Evolutionary conservation across 73 alveolate genomes (phyloP), one percentile per base, ranked within the genome.

Genomic region (Paramecium biaurelia): DNA sequence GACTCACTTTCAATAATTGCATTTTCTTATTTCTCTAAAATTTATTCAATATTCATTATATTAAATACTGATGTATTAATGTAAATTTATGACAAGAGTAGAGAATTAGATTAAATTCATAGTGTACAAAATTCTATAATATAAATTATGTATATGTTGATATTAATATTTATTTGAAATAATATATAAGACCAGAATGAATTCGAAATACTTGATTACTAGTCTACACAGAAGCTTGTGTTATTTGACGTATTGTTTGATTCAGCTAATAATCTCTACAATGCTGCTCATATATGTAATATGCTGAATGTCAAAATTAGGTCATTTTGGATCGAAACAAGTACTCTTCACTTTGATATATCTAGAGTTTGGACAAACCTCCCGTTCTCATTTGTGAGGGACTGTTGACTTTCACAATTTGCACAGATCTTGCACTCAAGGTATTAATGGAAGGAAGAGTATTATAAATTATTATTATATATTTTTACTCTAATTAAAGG

Each of bases 401-500:
- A 26, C 45, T 63, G 21, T 63, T 63, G 47, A 24, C 84, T 5
- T 63, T 24, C 26, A 32, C 43, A 26, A 63, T 63, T 24, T 63
- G 84, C 43, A 24, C 45, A 26, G 84, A 63, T 32, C 23, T 63
- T 1, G 49, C 26, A 24, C 26, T 63, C 12, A 63, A 63, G 12
- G 84, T 32, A 63, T 30, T 63, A 30, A 63, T 23, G 49, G 47
- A 63, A 23, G 84, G 84, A 63, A 63, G 84, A 63, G 84, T 63
- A 63, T 63, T 53, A 53, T 53, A 53, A 53, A 53, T 53, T 63
- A 58, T 58, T 58, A 58, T 63, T 23, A 12, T 11, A 63, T 63
- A 63, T 63, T 63, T 63, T 63, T 30, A 63, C 84, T 23, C 84
- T 63, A 14, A 63, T 26, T 32, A 63, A 72, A 72, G 86, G 86